Base-by-base conservation (phyloP, 2,329 filamentous ascomycete genomes). In the Bipolaris cookei region DNA sequence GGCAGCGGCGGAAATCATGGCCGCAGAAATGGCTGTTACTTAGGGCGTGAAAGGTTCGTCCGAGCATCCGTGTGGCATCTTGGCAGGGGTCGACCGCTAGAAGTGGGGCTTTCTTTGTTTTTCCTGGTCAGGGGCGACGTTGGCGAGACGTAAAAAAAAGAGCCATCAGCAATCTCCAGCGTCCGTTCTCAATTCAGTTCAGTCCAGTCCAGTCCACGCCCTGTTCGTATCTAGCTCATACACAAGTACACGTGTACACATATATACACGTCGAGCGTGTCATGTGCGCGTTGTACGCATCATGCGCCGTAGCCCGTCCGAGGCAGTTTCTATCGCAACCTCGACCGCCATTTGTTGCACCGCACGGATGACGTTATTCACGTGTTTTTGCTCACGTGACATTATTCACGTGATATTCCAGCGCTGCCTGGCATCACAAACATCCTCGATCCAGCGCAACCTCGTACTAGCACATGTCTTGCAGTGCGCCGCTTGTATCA, bases 21-120 rank as follows among this genome's bases (percentile, higher is more conserved):
- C 38, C 30, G 46, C 46, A 51, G 21, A 51, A 51, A 47, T 50
- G 41, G 39, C 46, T 47, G 30, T 18, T 50, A 47, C 34, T 48
- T 37, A 35, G 28, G 38, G 51, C 35, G 44, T 37, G 44, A 25
- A 49, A 49, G 45, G 44, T 46, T 48, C 20, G 39, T 20, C n/a
- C 42, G 28, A 20, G 30, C 25, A 34, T 23, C 52, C 52, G 52
- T 44, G 46, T 51, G 21, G 16, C 30, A 21, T 39, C 52, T 55
- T 55, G 58, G 59, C 54, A 56, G 49, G 47, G 54, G 54, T 46
- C 45, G 43, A 20, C 37, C 25, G 46, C 13, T 23, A 34, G 32
- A 55, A 44, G 52, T 51, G 52, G 52, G 52, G 28, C 23, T 2
- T 30, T 6, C 5, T 30, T 7, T 4, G 25, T 30, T 34, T 32